Evolutionary conservation across 305 asterid species (phyloP), one percentile per base, ranked within the genome.

Genomic region (Fraxinus velutina): DNA sequence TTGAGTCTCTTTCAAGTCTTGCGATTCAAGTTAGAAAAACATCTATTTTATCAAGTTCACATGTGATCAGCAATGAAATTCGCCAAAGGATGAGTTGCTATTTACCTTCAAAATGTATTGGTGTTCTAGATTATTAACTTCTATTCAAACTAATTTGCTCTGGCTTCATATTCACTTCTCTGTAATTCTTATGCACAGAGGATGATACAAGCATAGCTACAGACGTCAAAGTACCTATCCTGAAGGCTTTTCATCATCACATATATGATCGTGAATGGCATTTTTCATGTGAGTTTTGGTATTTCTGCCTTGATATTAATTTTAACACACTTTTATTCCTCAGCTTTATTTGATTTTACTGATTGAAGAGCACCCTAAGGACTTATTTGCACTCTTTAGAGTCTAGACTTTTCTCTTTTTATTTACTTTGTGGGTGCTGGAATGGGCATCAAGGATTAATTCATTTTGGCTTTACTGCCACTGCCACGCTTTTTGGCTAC

Each of bases 171-270:
- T 75, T 55, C 75, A 75, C 64, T 17, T 39, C 70, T 81, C 30
- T 79, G 32, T 36, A 0, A 79, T 64, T 73, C 76, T 34, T 84
- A 62, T 30, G 84, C 84, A 79, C 89, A 89, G 92, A 88, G 91
- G 92, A 89, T 72, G 92, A 89, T 75, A 89, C 91, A 32, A 89
- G 89, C 82, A 83, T 89, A 60, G 84, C 86, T 24, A 81, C 88
- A 1, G 92, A 89, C 47, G 87, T 88, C 70, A 89, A 89, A 85
- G 89, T 86, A 39, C 91, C 91, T 71, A 88, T 89, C 75, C 86
- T 89, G 81, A 86, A 75, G 73, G 88, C 84, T 83, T 89, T 89
- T 79, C 89, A 89, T 81, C 88, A 77, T 33, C 90, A 87, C 76
- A 74, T 89, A 44, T 87, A 89, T 79, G 84, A 89, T 55, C 84